phyloP scores from a whole-genome alignment of 176 grass and related monocot genomes.

The Eragrostis nindensis region DNA sequence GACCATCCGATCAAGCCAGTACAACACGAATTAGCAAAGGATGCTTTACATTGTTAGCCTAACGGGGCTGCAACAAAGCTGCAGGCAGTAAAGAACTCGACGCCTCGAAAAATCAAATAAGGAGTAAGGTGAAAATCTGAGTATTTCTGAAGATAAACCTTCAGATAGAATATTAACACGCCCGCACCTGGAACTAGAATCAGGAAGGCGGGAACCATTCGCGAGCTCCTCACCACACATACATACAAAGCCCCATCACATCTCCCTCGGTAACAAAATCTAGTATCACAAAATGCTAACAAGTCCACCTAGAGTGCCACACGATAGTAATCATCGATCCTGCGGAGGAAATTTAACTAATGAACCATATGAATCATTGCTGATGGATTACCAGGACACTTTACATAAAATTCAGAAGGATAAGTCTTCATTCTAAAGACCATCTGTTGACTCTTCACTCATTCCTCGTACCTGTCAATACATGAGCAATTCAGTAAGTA shows the following conservation, averaged over 20 bases:
- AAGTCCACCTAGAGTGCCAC: neutral
- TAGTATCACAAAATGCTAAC: neutral
- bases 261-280: neutral
- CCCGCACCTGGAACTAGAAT: slow-evolving; percentile 21
- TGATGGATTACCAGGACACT: neutral
- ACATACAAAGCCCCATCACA: slow-evolving; percentile 21
- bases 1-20: slow-evolving; percentile 17
- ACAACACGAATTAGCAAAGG: neutral
- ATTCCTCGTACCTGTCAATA: neutral
- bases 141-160: neutral
- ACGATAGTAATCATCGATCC: neutral
- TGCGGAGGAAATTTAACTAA: slow-evolving; percentile 4
- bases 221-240: neutral
- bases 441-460: neutral
- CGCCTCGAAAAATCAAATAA: neutral
- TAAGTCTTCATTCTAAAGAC: neutral
- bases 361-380: neutral
- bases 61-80: neutral
- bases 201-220: neutral
- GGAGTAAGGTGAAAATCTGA: neutral
- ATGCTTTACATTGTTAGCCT: neutral
- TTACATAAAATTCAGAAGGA: slow-evolving; percentile 25
- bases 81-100: neutral
- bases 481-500: neutral
- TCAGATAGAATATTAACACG: slow-evolving; percentile 8